Evolutionary conservation across 352 stramenopile genomes (phyloP).

Genomic region (Globisporangium camurandrum): DNA sequence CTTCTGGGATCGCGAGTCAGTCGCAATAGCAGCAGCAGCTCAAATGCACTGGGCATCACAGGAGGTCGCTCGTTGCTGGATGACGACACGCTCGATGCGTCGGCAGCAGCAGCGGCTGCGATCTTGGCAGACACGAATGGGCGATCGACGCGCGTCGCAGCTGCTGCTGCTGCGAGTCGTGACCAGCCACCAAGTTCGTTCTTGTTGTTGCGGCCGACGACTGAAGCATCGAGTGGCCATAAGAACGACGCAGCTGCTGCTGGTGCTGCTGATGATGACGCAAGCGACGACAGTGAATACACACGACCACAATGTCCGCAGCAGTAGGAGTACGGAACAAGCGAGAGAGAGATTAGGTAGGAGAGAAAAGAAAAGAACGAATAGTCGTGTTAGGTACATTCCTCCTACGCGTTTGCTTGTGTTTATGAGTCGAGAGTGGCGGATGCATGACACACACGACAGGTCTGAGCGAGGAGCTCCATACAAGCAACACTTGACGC

Average conservation of each 20-base stretch:
- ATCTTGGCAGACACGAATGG: conserved; percentile 3
- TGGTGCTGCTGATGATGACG: conserved; percentile 1
- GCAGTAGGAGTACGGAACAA: conserved; percentile 23
- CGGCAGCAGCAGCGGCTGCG: conserved; percentile 16
- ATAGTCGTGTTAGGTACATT: too few species aligned
- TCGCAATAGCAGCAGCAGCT: neutral
- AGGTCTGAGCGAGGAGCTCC: neutral
- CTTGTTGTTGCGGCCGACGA: conserved; percentile 26
- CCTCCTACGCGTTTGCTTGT: too few species aligned
- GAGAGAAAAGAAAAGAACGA: too few species aligned
- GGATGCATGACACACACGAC: neutral
- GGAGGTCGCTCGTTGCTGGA: too few species aligned
- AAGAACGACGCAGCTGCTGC: conserved; percentile 10
- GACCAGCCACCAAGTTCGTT: conserved; percentile 17
- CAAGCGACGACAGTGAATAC: conserved; percentile 22
- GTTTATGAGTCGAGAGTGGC: too few species aligned
- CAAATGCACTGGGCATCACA: too few species aligned
- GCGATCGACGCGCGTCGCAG: neutral
- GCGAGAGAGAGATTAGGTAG: neutral
- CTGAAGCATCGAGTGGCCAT: conserved; percentile 14
- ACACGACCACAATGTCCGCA: conserved; percentile 31
- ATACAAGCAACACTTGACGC: neutral
- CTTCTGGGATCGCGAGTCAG: conserved; percentile 18
- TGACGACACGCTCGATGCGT: conserved; percentile 18
- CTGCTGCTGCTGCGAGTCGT: too few species aligned